Evolutionary conservation across 2,329 filamentous ascomycete species (phyloP).

Genomic region (Aspergillus pseudonomiae): DNA sequence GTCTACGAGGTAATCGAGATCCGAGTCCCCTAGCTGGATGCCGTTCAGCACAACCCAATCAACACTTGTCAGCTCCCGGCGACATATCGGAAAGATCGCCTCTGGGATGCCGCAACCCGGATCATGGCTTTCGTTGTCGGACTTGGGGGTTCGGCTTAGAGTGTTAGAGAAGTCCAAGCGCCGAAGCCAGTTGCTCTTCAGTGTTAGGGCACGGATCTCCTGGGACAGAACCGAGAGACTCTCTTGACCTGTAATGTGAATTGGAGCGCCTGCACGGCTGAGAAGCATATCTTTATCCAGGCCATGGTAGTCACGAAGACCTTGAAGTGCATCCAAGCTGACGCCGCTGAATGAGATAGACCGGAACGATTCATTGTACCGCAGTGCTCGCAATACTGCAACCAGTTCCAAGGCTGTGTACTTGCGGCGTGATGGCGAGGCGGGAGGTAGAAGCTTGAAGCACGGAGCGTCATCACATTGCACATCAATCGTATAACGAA

Average conservation of each 20-base stretch:
- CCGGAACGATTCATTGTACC: constrained; percentile 71
- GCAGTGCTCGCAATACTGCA: constrained; percentile 68
- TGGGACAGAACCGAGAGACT: constrained; percentile 65
- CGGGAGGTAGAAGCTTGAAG: constrained; percentile 65
- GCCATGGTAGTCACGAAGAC: constrained; percentile 62
- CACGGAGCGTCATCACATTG: constrained; percentile 68
- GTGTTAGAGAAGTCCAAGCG: constrained; percentile 68
- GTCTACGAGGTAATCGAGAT: constrained; percentile 67
- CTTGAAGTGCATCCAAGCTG: constrained; percentile 66
- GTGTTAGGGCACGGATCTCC: constrained; percentile 67
- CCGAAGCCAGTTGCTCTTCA: constrained; percentile 66
- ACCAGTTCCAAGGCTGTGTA: constrained; percentile 68
- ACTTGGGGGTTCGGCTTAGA: constrained; percentile 59
- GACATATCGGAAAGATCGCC: constrained; percentile 69
- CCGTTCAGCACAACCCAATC: constrained; percentile 72
- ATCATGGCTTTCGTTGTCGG: constrained; percentile 55
- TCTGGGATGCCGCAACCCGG: constrained; percentile 70
- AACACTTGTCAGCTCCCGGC: constrained; percentile 67
- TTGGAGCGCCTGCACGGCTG: constrained; percentile 60
- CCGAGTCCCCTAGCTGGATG: constrained; percentile 70
- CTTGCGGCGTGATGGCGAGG: constrained; percentile 49
- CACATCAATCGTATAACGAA: constrained; percentile 64
- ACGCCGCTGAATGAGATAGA: constrained; percentile 70
- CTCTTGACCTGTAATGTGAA: constrained; percentile 57
- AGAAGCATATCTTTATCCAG: constrained; percentile 64